phyloP scores from a whole-genome alignment of 2,329 filamentous ascomycete genomes.

The Fusarium sp. region DNA sequence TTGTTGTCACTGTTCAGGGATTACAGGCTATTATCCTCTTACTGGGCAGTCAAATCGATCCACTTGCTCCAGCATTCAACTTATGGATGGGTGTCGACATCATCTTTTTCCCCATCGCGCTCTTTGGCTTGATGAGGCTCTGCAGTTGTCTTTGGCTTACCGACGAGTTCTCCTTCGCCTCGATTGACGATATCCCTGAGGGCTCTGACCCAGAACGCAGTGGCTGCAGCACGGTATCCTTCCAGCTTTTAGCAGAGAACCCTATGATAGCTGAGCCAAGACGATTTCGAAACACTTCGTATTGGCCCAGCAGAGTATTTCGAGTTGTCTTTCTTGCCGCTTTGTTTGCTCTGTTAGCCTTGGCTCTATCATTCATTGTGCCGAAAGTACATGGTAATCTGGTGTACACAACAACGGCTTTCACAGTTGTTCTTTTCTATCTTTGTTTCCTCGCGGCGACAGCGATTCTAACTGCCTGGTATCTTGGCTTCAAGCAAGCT shows the following conservation, averaged over 20 bases:
- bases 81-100: constrained; percentile 17
- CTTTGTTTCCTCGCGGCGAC: not conserved
- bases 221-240: not conserved
- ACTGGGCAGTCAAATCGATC: not conserved
- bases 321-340: not conserved
- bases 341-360: not conserved
- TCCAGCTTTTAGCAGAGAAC: constrained; percentile 4
- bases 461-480: not conserved
- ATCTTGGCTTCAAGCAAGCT: not conserved
- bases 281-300: not conserved
- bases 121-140: constrained; percentile 12
- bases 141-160: constrained; percentile 9
- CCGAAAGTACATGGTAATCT: not conserved
- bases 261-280: not conserved
- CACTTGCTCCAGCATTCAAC: not conserved
- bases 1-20: constrained; percentile 17
- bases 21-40: constrained; percentile 4
- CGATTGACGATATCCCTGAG: not conserved
- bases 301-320: not conserved
- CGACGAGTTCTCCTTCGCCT: constrained; percentile 18
- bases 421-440: constrained; percentile 2
- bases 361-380: not conserved
- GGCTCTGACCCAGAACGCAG: not conserved
- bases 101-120: constrained; percentile 15
- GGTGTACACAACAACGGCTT: constrained; percentile 8